Base-by-base conservation (phyloP, 495 filamentous ascomycete genomes). In the Talaromyces borbonicus region DNA sequence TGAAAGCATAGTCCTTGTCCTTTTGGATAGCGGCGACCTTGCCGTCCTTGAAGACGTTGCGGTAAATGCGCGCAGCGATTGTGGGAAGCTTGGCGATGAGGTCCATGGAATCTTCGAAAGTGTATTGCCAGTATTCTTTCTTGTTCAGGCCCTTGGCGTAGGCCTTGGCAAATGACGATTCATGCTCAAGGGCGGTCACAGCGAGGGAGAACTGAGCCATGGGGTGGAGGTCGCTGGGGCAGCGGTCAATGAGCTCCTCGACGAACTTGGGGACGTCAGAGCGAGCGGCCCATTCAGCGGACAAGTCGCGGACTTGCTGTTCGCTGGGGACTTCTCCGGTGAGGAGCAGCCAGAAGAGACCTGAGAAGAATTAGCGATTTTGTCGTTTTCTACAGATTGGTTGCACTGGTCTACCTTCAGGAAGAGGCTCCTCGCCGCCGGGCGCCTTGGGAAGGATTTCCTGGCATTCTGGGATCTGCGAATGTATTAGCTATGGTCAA, bases 21-120 rank as follows among this genome's bases (percentile, higher is more conserved):
- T 92, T 87, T 77, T 97, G 81, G 57, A 96, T 79, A 29, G 90
- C 58, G 33, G 87, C 83, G 51, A 98, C 92, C 80, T 97, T 97
- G 73, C 92, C 92, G 63, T 94, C 93, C 76, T 96, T 95, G 86
- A 87, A 98, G 62, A 97, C 83, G 65, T 98, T 98, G 70, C 90
- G 90, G 82, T 98, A 98, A 77, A 98, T 97, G 73, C 86, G 85
- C 46, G 93, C 74, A 47, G 92, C 93, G 57, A 98, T 96, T 62
- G 87, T 95, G 57, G 92, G 92, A 53, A 98, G 86, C 82, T 97
- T 98, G 66, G 92, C 93, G 67, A 98, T 97, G 62, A 97, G 75
- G 73, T 98, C 90, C 92, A 98, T 97, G 47, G 90, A 94, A 73
- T 98, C 92, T 79, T 98, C 92, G 60, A 93, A 98, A 55, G 92